A percentile compares a stretch with the other conserved stretches of the same genome.
Conservation (phyloP, 2,329 filamentous ascomycete genomes). For the Penicillium freii region DNA sequence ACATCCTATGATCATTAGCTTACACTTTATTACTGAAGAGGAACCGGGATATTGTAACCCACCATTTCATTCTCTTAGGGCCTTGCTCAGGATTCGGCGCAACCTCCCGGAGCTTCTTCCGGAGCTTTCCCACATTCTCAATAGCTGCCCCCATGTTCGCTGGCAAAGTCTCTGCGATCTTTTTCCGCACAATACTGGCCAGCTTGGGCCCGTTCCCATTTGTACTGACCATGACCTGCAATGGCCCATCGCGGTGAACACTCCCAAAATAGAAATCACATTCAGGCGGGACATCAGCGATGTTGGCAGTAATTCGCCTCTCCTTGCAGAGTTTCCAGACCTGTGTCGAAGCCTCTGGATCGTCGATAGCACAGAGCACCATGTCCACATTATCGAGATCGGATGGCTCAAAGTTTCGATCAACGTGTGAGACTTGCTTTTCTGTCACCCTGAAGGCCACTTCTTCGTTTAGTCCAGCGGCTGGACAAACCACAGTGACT, state of each 20-base stretch:
- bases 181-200: conserved; percentile 78
- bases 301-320: conserved; percentile 81
- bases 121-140: conserved; percentile 74
- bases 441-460: conserved; percentile 76
- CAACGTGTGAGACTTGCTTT: conserved; percentile 73
- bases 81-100: conserved; percentile 72
- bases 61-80: conserved; percentile 88
- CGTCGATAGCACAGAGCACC: conserved; percentile 91
- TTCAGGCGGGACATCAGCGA: conserved; percentile 92
- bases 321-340: conserved; percentile 95
- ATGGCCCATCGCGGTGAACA: conserved; percentile 87
- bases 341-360: conserved; percentile 80
- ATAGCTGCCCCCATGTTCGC: conserved; percentile 81
- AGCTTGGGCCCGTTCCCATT: conserved; percentile 94
- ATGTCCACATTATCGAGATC: conserved; percentile 81
- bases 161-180: conserved; percentile 76
- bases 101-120: conserved; percentile 73
- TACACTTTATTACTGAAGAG: background rate
- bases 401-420: conserved; percentile 79
- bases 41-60: conserved; percentile 29
- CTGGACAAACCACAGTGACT: conserved; percentile 81
- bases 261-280: conserved; percentile 99
- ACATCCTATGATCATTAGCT: conserved; percentile 66
- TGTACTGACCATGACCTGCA: conserved; percentile 98
- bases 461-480: conserved; percentile 79